Evolutionary conservation across 2,329 filamentous ascomycete species (phyloP).

Genomic region (Orbilia javanica): DNA sequence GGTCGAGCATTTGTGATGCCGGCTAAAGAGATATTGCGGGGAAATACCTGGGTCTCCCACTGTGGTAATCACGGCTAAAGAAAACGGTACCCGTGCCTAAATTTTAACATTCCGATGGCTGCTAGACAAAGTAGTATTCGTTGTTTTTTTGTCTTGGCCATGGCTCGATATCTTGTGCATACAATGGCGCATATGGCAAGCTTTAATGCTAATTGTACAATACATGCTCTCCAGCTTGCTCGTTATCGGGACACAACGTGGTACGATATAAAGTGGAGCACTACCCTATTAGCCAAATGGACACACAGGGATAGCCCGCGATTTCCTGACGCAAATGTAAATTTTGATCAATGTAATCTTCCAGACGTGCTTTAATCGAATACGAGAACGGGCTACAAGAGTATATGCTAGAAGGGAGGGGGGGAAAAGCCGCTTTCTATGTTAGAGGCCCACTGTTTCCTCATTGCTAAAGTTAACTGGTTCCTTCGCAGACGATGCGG

Average conservation of each 20-base stretch:
- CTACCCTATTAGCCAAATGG: constrained; percentile 35
- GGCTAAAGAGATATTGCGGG: constrained; percentile 56
- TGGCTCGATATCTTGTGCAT: background rate
- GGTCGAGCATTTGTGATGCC: constrained; percentile 46
- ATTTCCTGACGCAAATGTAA: constrained; percentile 8
- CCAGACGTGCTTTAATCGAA: constrained; percentile 5
- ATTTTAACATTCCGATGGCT: constrained; percentile 32
- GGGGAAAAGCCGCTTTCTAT: constrained; percentile 16
- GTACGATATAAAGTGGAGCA: constrained; percentile 41
- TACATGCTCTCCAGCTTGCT: background rate
- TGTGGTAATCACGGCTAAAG: constrained; percentile 31
- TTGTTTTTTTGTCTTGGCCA: background rate
- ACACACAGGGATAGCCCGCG: constrained; percentile 19
- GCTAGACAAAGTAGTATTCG: background rate
- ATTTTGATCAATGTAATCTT: constrained; percentile 2
- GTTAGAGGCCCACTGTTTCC: background rate
- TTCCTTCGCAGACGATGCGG: background rate
- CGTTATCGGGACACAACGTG: constrained; percentile 26
- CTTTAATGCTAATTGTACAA: background rate
- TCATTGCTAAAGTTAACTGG: background rate
- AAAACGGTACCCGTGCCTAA: constrained; percentile 55
- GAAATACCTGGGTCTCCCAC: constrained; percentile 25
- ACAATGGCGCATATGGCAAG: no score
- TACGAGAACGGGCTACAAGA: constrained; percentile 26
- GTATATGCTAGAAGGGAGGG: background rate